A percentile compares a stretch with the other conserved stretches of the same genome.
These are phyloP conservation scores for Dendrothele bispora DNA, from an alignment of 768 basidiomycete species.

Conservation along the genomic window DNA sequence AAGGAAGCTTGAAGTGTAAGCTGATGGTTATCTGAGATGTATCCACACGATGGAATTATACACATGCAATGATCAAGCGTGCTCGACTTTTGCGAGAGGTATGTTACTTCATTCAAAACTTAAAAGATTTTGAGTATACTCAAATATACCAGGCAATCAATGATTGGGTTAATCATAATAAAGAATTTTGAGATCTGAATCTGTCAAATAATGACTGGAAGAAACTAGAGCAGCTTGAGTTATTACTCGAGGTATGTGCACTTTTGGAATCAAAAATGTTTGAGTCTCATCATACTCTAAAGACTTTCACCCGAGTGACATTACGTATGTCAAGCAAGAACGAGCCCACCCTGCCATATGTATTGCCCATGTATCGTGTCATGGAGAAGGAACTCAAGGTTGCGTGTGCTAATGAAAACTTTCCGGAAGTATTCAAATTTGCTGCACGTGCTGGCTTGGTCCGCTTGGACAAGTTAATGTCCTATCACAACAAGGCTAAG, in stretches of 20 bases:
- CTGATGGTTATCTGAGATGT: constrained; percentile 33
- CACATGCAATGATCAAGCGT: constrained; percentile 31
- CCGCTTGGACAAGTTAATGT: background rate
- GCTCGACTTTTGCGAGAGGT: constrained; percentile 25
- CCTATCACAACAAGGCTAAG: background rate
- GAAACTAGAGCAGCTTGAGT: constrained; percentile 13
- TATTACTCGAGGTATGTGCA: constrained; percentile 23
- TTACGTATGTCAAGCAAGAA: background rate
- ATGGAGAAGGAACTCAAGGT: background rate
- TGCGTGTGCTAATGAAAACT: background rate
- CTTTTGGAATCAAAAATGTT: no score
- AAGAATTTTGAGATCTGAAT: constrained; percentile 10
- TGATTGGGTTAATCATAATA: constrained; percentile 28
- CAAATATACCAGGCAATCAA: constrained; percentile 27
- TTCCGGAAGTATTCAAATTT: background rate
- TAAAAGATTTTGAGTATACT: background rate
- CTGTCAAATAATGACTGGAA: constrained; percentile 20
- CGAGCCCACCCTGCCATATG: background rate
- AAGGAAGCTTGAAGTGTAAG: constrained; percentile 7
- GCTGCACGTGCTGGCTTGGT: background rate
- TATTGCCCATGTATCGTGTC: background rate
- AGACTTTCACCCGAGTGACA: no score
- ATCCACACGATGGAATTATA: constrained; percentile 33
- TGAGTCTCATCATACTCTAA: no score
- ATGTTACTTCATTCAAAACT: constrained; percentile 1